Evolutionary conservation across 2,329 filamentous ascomycete genomes (phyloP).

Genomic region (Penicillium sp.): DNA sequence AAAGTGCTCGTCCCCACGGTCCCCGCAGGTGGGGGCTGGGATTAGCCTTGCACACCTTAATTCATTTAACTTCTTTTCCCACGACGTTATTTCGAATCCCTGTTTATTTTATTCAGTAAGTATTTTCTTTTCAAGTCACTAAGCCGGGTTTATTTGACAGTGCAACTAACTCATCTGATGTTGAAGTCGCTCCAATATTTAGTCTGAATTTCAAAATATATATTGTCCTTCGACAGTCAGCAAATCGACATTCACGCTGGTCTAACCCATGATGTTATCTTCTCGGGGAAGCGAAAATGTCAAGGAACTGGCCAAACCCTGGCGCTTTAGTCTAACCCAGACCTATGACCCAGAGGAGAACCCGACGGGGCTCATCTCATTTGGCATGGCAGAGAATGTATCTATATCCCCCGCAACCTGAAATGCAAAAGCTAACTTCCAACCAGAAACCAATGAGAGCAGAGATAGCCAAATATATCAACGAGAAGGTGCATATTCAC

Average conservation of each 20-base stretch:
- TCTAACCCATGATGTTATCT: slow-evolving; percentile 28
- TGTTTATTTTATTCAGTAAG: neutral
- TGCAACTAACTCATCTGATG: too few relatives aligned
- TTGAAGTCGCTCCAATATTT: neutral
- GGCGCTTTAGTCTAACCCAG: slow-evolving; percentile 29
- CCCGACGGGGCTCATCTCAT: slow-evolving; percentile 36
- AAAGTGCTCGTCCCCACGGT: neutral
- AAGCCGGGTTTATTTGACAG: neutral
- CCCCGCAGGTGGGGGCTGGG: neutral
- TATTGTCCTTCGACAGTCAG: neutral
- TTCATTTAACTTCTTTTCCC: neutral
- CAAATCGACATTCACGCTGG: neutral
- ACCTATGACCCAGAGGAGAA: slow-evolving; percentile 32
- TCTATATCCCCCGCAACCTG: neutral
- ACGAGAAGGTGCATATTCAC: slow-evolving; percentile 31
- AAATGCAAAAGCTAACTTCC: neutral
- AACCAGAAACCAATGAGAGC: slow-evolving; percentile 38
- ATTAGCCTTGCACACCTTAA: neutral
- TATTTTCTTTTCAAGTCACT: neutral
- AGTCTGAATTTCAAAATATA: neutral
- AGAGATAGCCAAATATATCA: slow-evolving; percentile 42
- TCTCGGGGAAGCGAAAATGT: slow-evolving; percentile 27
- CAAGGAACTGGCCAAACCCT: slow-evolving; percentile 23
- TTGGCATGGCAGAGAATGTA: slow-evolving; percentile 41
- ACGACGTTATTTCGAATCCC: neutral